Evolutionary conservation across 306 rosid species (phyloP).

Genomic region (Ammopiptanthus mongolicus): DNA sequence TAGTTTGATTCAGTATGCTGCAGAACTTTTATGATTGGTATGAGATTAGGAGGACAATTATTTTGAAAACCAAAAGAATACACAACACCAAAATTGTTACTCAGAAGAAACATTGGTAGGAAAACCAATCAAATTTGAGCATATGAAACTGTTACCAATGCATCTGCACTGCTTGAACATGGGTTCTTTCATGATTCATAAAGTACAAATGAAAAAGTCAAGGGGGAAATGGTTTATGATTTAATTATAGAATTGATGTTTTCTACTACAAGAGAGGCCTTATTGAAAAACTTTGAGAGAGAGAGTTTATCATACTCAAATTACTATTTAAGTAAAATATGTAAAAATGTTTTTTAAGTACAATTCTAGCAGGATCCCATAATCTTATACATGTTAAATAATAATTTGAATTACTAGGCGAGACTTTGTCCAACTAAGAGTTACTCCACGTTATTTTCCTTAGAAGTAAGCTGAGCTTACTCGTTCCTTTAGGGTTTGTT

Average conservation of each 20-base stretch:
- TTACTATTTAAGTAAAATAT: too few relatives aligned
- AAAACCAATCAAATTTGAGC: background rate
- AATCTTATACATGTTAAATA: too few relatives aligned
- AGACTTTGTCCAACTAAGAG: background rate
- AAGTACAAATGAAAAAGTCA: background rate
- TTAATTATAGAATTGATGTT: background rate
- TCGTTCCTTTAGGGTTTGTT: background rate
- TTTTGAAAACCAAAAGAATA: background rate
- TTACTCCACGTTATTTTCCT: background rate
- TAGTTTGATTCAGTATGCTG: background rate
- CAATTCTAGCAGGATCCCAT: background rate
- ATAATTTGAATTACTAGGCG: too few relatives aligned
- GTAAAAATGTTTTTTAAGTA: too few relatives aligned
- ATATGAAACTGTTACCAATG: background rate
- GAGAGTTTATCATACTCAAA: background rate
- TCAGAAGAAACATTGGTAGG: background rate
- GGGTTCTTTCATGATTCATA: background rate
- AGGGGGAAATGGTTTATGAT: background rate
- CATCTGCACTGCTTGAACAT: background rate
- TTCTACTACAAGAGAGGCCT: background rate
- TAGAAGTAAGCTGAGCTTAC: background rate
- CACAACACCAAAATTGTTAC: background rate
- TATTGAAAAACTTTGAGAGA: background rate
- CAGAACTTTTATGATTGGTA: background rate
- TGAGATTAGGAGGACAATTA: background rate